These are phyloP conservation scores for Cryptococcus sp. DNA, from an alignment of 1,284 basidiomycete genomes.

Conservation along the genomic window DNA sequence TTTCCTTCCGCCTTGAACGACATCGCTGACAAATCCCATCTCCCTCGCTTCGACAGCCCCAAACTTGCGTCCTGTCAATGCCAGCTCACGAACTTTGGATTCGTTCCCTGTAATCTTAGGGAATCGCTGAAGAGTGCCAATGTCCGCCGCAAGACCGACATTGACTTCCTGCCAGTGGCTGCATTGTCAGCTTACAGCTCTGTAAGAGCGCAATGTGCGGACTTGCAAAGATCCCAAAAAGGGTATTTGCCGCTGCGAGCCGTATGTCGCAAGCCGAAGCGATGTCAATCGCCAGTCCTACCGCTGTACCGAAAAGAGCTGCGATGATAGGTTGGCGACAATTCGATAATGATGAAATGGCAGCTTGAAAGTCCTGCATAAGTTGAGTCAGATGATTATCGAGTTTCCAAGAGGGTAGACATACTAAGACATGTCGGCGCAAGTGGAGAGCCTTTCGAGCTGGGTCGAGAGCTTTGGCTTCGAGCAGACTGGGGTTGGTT, in stretches of 20 bases:
- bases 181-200: background rate
- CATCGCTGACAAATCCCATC: constrained; percentile 74
- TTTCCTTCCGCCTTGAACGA: constrained; percentile 67
- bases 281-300: constrained; percentile 75
- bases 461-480: constrained; percentile 52
- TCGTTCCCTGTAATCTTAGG: constrained; percentile 80
- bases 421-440: constrained; percentile 58
- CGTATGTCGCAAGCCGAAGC: constrained; percentile 79
- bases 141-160: constrained; percentile 84
- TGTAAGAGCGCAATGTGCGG: background rate
- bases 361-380: constrained; percentile 64
- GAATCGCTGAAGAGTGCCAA: constrained; percentile 82
- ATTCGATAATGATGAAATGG: constrained; percentile 68
- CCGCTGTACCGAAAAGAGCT: constrained; percentile 72
- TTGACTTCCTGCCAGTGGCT: constrained; percentile 71
- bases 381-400: background rate
- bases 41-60: constrained; percentile 67
- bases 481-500: no score
- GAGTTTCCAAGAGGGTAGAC: background rate
- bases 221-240: constrained; percentile 75
- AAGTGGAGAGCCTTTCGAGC: constrained; percentile 61
- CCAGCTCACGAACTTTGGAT: constrained; percentile 75
- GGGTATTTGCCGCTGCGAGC: constrained; percentile 64
- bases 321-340: constrained; percentile 81
- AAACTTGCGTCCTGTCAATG: constrained; percentile 75